Conservation (phyloP, 2,329 filamentous ascomycete species). For the Fusarium setosum region DNA sequence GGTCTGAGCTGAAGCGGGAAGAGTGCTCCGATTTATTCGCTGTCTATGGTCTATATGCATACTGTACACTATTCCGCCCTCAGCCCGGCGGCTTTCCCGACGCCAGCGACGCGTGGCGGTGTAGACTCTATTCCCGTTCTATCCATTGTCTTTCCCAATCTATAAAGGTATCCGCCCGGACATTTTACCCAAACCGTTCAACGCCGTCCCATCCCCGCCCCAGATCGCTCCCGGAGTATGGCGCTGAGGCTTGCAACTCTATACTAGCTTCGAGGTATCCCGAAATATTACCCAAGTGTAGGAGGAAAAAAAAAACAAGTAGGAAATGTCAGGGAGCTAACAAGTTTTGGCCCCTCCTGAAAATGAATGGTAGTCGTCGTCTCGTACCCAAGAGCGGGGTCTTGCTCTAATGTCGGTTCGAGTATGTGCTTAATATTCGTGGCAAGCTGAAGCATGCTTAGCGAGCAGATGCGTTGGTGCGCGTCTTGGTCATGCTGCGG, state of each 20-base stretch:
- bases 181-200: slow-evolving; percentile 1
- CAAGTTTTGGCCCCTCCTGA: not conserved
- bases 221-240: not conserved
- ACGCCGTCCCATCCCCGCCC: slow-evolving; percentile 8
- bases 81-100: not conserved
- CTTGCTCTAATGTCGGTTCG: not conserved
- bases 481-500: slow-evolving; percentile 32
- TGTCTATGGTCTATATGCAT: not conserved
- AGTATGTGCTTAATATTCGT: not conserved
- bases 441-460: not conserved
- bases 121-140: not conserved
- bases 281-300: not conserved
- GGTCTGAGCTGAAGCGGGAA: not conserved
- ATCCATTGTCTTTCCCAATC: not conserved
- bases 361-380: not conserved
- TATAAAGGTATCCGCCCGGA: slow-evolving; percentile 2
- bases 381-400: not conserved
- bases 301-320: not conserved
- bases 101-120: not conserved
- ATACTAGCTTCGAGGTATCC: not conserved
- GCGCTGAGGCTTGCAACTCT: not conserved
- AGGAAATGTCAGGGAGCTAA: too few species aligned
- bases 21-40: not conserved
- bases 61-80: not conserved
- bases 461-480: not conserved